Conservation (phyloP, 148 eudicot species). For the Fallopia convolvulus region DNA sequence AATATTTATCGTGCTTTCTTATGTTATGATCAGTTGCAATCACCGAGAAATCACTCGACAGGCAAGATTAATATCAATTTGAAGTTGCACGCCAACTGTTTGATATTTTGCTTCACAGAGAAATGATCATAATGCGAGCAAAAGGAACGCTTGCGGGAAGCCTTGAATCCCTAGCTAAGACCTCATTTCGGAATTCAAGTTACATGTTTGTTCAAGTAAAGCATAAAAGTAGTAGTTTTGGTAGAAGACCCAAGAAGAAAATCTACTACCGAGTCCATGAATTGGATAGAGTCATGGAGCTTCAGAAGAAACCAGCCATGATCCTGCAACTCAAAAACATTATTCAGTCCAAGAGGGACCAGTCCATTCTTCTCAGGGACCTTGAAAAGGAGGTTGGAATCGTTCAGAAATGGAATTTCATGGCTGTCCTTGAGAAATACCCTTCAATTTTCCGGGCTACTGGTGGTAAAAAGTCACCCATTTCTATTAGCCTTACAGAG, state of each 20-base stretch:
- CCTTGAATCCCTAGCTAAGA: conserved; percentile 6
- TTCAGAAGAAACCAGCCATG: conserved; percentile 63
- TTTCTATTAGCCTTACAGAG: conserved; percentile 48
- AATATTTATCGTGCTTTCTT: neutral
- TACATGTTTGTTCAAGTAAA: conserved; percentile 35
- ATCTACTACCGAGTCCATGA: conserved; percentile 64
- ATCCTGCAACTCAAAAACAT: conserved; percentile 61
- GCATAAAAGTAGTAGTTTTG: conserved; percentile 52
- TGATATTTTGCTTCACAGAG: conserved; percentile 10
- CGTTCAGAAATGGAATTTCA: conserved; percentile 83
- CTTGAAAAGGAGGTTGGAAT: conserved; percentile 96
- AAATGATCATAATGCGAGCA: conserved; percentile 16
- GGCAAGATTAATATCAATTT: neutral
- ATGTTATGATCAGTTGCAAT: neutral
- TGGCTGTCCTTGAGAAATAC: conserved; percentile 79
- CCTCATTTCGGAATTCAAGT: conserved; percentile 27
- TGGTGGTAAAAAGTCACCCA: conserved; percentile 56
- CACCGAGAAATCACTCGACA: neutral
- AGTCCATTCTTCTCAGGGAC: conserved; percentile 60
- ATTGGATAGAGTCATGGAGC: conserved; percentile 81
- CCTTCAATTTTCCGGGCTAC: conserved; percentile 62
- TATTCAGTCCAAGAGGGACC: conserved; percentile 57
- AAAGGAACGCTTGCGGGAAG: conserved; percentile 4
- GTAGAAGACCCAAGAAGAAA: conserved; percentile 79
- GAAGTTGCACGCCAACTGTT: conserved; percentile 9